Conservation (phyloP, 768 basidiomycete species). For the Phaeolepiota aurea region DNA sequence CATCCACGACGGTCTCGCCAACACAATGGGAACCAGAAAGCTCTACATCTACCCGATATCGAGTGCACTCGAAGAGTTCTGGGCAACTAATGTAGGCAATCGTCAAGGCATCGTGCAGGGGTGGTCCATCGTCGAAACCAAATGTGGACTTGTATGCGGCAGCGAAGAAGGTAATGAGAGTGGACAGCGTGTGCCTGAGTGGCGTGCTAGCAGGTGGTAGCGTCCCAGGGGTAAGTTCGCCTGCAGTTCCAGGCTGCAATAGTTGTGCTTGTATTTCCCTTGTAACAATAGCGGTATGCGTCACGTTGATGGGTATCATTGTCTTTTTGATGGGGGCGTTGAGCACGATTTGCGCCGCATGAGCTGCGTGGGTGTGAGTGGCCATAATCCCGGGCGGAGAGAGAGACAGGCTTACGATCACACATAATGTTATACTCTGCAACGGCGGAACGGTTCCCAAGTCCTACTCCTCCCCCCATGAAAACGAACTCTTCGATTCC, state of each 20-base stretch:
- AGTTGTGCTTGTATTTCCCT: constrained; percentile 41
- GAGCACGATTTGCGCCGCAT: constrained; percentile 77
- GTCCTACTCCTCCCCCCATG: constrained; percentile 88
- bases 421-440: constrained; percentile 82
- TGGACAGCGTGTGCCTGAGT: constrained; percentile 68
- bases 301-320: constrained; percentile 86
- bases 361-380: constrained; percentile 34
- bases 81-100: constrained; percentile 70
- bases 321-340: constrained; percentile 56
- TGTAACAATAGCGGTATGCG: constrained; percentile 78
- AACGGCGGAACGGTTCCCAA: constrained; percentile 73
- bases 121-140: constrained; percentile 79
- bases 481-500: constrained; percentile 68
- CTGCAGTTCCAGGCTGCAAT: constrained; percentile 24
- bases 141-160: constrained; percentile 66
- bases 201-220: constrained; percentile 29
- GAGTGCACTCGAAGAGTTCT: constrained; percentile 46
- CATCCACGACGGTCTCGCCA: constrained; percentile 78
- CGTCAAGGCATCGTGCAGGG: constrained; percentile 81
- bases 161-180: constrained; percentile 68
- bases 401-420: constrained; percentile 51
- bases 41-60: constrained; percentile 84
- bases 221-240: constrained; percentile 8
- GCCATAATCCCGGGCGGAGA: background rate
- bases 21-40: constrained; percentile 52